Percentiles rank a stretch among this genome's conserved stretches.
Conservation (phyloP, 345 rosid genomes). For the Populus deltoides region DNA sequence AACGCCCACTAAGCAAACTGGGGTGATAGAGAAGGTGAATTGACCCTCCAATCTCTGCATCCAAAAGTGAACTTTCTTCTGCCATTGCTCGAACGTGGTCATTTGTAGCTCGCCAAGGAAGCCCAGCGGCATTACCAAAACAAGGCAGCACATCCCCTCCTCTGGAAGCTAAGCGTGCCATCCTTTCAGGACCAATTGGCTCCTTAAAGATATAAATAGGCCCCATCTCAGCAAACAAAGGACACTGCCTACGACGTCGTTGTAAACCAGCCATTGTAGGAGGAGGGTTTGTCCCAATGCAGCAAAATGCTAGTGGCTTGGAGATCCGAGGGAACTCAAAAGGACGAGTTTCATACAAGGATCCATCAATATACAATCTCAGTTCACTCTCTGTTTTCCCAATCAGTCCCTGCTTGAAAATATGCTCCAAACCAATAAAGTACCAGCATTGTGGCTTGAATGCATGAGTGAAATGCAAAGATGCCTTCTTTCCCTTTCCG, state of each 20-base stretch:
- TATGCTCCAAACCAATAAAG: conserved; percentile 92
- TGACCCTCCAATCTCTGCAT: conserved; percentile 85
- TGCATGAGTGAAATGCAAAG: conserved; percentile 97
- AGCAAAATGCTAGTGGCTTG: conserved; percentile 93
- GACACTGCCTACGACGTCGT: conserved; percentile 98
- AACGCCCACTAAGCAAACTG: conserved; percentile 78
- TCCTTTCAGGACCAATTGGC: conserved; percentile 89
- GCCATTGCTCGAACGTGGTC: conserved; percentile 55
- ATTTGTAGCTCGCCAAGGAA: conserved; percentile 90
- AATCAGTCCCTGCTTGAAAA: conserved; percentile 71
- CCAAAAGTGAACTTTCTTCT: conserved; percentile 78
- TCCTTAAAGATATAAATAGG: conserved; percentile 94
- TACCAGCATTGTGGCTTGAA: conserved; percentile 99
- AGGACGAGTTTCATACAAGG: conserved; percentile 86
- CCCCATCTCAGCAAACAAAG: conserved; percentile 99
- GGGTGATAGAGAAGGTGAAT: conserved; percentile 94
- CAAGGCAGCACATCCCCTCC: conserved; percentile 93
- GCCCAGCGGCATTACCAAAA: conserved; percentile 91
- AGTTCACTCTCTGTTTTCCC: conserved; percentile 96
- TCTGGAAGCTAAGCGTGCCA: conserved; percentile 86
- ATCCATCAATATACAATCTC: conserved; percentile 87
- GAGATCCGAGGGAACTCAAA: conserved; percentile 95
- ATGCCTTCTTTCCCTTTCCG: conserved; percentile 92
- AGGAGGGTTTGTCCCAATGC: conserved; percentile 98
- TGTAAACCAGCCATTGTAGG: conserved; percentile 98